These are phyloP conservation scores for Euphorbia neoarborescens DNA, from an alignment of 441 rosid genomes.

Conservation along the genomic window DNA sequence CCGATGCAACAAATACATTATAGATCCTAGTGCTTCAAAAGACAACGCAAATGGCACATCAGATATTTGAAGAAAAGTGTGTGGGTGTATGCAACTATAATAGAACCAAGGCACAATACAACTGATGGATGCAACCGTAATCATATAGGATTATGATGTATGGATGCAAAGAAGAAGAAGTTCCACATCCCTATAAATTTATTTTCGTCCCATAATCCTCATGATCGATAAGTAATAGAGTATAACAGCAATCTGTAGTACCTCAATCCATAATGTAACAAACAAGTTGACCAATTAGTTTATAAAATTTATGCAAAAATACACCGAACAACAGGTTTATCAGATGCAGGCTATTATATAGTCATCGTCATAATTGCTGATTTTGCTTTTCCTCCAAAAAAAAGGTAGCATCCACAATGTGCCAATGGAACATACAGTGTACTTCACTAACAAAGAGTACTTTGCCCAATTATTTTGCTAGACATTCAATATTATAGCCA, in stretches of 20 bases:
- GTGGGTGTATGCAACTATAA: neutral
- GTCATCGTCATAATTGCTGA: neutral
- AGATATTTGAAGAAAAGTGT: neutral
- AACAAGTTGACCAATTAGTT: neutral
- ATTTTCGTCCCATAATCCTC: neutral
- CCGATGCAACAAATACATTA: neutral
- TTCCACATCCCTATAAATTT: neutral
- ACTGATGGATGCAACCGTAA: neutral
- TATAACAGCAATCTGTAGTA: neutral
- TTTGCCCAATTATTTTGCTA: neutral
- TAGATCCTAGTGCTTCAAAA: neutral
- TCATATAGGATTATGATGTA: slow-evolving; percentile 1
- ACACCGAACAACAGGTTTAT: neutral
- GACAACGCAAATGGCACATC: neutral
- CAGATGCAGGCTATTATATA: neutral
- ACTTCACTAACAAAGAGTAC: neutral
- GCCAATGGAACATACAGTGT: neutral
- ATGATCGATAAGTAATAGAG: neutral
- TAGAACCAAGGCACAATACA: neutral
- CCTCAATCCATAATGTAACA: neutral
- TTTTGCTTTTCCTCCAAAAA: neutral
- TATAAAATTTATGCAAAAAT: neutral
- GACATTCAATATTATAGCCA: neutral
- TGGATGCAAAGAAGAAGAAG: neutral
- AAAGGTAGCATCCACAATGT: neutral